Conservation (phyloP, 2,329 filamentous ascomycete genomes). For the Fusarium euwallaceae region DNA sequence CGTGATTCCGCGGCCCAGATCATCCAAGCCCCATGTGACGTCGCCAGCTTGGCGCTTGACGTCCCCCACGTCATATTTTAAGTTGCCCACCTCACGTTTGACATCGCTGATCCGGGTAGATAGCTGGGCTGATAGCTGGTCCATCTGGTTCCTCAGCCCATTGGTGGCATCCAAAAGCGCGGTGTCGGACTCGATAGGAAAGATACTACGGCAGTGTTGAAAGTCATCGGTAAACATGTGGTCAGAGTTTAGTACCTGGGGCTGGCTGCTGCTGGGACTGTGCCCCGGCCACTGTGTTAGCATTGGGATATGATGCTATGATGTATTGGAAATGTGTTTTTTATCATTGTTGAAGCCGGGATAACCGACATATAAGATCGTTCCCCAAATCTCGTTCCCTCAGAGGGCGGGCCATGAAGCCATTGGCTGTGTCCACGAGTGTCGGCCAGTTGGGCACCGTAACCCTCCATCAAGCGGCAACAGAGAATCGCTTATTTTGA, state of each 20-base stretch:
- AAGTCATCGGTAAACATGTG: not conserved
- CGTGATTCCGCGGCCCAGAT: not conserved
- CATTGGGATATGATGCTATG: no score
- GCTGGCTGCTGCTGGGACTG: not conserved
- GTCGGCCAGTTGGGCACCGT: not conserved
- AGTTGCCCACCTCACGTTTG: not conserved
- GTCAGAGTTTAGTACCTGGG: not conserved
- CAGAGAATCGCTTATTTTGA: not conserved
- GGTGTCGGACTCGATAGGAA: not conserved
- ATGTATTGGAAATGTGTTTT: no score
- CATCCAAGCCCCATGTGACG: not conserved
- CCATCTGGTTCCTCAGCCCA: not conserved
- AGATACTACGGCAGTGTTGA: not conserved
- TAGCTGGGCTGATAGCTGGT: not conserved
- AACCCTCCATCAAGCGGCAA: not conserved
- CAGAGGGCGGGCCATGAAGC: not conserved
- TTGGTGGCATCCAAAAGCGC: not conserved
- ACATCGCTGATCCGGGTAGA: not conserved
- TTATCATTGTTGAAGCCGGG: no score
- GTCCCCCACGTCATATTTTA: not conserved
- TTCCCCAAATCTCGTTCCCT: not conserved
- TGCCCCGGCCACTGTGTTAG: not conserved
- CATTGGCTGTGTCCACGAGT: not conserved
- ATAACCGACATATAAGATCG: no score
- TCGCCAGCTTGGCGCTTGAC: not conserved